Conservation (phyloP, 768 basidiomycete species). For the Lyophyllum semitale region DNA sequence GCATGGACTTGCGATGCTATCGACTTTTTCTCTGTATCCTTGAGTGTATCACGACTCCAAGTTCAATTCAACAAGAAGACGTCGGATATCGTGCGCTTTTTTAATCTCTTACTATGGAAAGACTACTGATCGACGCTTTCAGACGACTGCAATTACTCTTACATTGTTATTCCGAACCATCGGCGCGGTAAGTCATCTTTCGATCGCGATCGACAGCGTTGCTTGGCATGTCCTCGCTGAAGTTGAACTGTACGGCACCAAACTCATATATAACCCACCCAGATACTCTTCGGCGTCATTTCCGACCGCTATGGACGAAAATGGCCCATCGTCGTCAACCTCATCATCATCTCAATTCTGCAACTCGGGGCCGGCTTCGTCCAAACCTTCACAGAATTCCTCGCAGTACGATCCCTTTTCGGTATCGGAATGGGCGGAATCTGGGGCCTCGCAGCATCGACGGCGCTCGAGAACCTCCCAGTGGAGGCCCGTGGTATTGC, state of each 20-base stretch:
- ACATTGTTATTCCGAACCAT: conserved; percentile 87
- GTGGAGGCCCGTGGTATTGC: conserved; percentile 83
- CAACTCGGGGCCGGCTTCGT: conserved; percentile 84
- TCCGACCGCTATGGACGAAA: conserved; percentile 91
- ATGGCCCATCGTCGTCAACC: conserved; percentile 85
- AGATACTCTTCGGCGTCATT: conserved; percentile 78
- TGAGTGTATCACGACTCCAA: conserved; percentile 50
- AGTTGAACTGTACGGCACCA: too few species aligned
- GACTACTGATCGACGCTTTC: background rate
- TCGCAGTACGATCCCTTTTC: conserved; percentile 80
- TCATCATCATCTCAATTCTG: conserved; percentile 68
- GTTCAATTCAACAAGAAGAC: conserved; percentile 46
- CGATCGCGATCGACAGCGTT: conserved; percentile 13
- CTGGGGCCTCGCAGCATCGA: conserved; percentile 83
- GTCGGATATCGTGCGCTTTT: conserved; percentile 39
- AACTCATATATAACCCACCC: background rate
- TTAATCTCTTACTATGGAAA: background rate
- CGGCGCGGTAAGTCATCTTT: conserved; percentile 54
- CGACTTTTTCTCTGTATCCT: conserved; percentile 82
- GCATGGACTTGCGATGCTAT: conserved; percentile 85
- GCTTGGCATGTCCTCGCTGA: too few species aligned
- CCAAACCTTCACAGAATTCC: conserved; percentile 74
- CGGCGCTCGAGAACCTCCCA: conserved; percentile 87
- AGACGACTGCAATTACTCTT: conserved; percentile 87
- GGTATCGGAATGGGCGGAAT: conserved; percentile 89